Conservation (phyloP, 148 eudicot genomes). For the Hydrangea macrophylla region DNA sequence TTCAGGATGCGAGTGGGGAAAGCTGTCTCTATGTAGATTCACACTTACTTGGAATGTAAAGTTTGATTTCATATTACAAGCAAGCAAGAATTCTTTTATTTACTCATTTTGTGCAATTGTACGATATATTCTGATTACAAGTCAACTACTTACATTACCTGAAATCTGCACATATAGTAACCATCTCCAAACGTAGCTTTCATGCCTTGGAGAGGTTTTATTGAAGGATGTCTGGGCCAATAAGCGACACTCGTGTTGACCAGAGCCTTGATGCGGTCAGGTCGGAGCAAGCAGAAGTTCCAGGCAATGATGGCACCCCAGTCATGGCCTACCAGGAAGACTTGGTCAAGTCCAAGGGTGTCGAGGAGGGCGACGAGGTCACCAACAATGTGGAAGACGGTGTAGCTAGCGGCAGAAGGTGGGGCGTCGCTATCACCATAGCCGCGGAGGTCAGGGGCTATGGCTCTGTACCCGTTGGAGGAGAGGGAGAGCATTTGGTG, state of each 20-base stretch:
- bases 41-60: too few relatives aligned
- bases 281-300: constrained; percentile 31
- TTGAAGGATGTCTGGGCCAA: constrained; percentile 20
- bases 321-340: constrained; percentile 33
- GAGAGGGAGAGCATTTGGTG: constrained; percentile 40
- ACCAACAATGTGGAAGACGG: constrained; percentile 32
- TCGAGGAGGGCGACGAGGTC: constrained; percentile 35
- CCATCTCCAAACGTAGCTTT: constrained; percentile 26
- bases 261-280: constrained; percentile 32
- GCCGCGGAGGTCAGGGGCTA: constrained; percentile 43
- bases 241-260: constrained; percentile 29
- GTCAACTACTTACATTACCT: too few relatives aligned
- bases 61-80: too few relatives aligned
- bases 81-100: too few relatives aligned
- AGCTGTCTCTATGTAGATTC: too few relatives aligned
- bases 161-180: constrained; percentile 38
- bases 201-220: constrained; percentile 11
- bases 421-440: constrained; percentile 40
- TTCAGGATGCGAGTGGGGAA: too few relatives aligned
- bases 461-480: constrained; percentile 27
- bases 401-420: constrained; percentile 21
- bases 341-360: constrained; percentile 24
- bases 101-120: too few relatives aligned
- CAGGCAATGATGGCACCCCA: constrained; percentile 33
- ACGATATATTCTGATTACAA: too few relatives aligned